Evolutionary conservation across 108 stramenopile genomes (phyloP).

Genomic region (Stephanodiscus minutulus): DNA sequence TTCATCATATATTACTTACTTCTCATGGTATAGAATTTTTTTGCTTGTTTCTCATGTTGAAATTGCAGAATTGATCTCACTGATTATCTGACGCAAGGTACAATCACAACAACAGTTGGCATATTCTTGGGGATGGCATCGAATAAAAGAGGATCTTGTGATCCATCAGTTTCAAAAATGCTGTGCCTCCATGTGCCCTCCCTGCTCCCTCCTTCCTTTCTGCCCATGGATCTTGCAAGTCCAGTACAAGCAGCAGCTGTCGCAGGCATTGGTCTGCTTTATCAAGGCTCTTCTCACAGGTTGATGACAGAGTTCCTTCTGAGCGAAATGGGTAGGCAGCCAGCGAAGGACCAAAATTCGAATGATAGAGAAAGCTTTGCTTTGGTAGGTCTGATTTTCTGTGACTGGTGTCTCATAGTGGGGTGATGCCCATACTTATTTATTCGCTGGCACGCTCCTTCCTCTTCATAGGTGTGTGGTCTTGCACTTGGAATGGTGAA

Average conservation of each 20-base stretch:
- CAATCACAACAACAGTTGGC: slow-evolving; percentile 94
- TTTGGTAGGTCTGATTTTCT: slow-evolving; percentile 69
- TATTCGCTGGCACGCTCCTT: neutral
- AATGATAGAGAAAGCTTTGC: slow-evolving; percentile 93
- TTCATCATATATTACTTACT: neutral
- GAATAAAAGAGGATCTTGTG: slow-evolving; percentile 90
- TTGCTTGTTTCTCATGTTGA: neutral
- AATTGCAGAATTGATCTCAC: slow-evolving; percentile 84
- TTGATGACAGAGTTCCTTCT: slow-evolving; percentile 98
- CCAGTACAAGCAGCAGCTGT: slow-evolving; percentile 91
- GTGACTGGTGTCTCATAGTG: slow-evolving; percentile 61
- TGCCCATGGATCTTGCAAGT: slow-evolving; percentile 89
- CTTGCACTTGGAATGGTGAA: slow-evolving; percentile 55
- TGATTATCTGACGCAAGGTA: slow-evolving; percentile 95
- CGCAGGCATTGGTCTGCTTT: slow-evolving; percentile 89
- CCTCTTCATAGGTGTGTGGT: slow-evolving; percentile 33
- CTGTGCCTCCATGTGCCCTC: slow-evolving; percentile 98
- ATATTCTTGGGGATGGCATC: slow-evolving; percentile 96
- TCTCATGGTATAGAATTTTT: neutral
- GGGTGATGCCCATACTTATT: slow-evolving; percentile 14
- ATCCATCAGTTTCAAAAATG: slow-evolving; percentile 93
- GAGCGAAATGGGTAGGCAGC: slow-evolving; percentile 91
- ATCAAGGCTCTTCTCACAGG: slow-evolving; percentile 89
- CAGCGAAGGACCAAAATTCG: slow-evolving; percentile 69
- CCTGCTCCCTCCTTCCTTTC: slow-evolving; percentile 89